Percentiles rank a stretch among this genome's conserved stretches.
Evolutionary conservation across 352 stramenopile genomes (phyloP).

Genomic region (Globisporangium lucens): DNA sequence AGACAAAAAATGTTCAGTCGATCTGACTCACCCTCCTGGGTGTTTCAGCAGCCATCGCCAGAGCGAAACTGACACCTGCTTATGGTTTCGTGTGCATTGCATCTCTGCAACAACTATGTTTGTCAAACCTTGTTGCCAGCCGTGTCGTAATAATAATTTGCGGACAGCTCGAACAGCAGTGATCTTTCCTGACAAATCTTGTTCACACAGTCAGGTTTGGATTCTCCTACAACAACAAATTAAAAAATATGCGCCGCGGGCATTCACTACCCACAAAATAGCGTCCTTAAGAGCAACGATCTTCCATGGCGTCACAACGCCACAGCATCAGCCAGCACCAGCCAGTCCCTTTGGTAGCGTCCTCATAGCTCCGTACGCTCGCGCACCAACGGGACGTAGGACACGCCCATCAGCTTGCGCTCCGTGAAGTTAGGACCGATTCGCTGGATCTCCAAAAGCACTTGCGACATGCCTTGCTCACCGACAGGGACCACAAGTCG

Average conservation of each 20-base stretch:
- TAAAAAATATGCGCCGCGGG: neutral
- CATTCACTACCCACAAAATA: neutral
- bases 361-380: constrained; percentile 33
- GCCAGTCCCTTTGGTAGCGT: neutral
- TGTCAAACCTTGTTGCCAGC: neutral
- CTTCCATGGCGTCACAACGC: neutral
- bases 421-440: constrained; percentile 39
- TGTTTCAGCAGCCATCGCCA: too few relatives aligned
- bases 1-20: too few relatives aligned
- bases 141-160: neutral
- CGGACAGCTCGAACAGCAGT: neutral
- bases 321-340: neutral
- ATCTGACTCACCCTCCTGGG: too few relatives aligned
- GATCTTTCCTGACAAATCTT: neutral
- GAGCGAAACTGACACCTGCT: too few relatives aligned
- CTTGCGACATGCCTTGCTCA: constrained; percentile 49
- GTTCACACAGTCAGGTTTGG: neutral
- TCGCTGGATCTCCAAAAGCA: constrained; percentile 75
- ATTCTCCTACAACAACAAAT: neutral
- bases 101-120: too few relatives aligned
- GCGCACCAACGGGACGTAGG: constrained; percentile 73
- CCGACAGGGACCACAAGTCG: constrained; percentile 93
- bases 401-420: constrained; percentile 63
- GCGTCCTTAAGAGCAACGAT: neutral
- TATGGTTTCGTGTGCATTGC: too few relatives aligned